A percentile compares a stretch with the other conserved stretches of the same genome.
These are phyloP conservation scores for Fistulinella staudtii DNA, from an alignment of 1,284 basidiomycete species.

Conservation along the genomic window DNA sequence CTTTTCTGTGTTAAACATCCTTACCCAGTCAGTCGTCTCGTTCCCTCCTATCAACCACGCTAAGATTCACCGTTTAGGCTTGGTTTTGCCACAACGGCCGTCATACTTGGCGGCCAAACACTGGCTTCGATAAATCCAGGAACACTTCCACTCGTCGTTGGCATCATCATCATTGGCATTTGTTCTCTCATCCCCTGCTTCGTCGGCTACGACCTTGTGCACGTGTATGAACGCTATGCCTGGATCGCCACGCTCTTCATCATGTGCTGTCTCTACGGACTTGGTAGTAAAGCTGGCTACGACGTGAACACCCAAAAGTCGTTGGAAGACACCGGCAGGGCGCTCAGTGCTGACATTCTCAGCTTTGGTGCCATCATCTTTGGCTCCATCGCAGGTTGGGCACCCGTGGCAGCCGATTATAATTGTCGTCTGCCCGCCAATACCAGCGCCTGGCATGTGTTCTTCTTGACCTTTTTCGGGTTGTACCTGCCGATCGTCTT, in stretches of 20 bases:
- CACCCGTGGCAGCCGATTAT: constrained; percentile 52
- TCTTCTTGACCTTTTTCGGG: constrained; percentile 53
- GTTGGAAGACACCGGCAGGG: constrained; percentile 43
- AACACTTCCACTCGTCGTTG: constrained; percentile 24
- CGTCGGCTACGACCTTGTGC: constrained; percentile 50
- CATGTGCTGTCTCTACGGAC: constrained; percentile 44
- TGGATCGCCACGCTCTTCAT: constrained; percentile 57
- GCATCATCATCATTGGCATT: constrained; percentile 41
- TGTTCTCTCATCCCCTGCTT: constrained; percentile 47
- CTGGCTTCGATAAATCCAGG: constrained; percentile 41
- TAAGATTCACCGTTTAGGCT: constrained; percentile 29
- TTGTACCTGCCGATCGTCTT: constrained; percentile 55
- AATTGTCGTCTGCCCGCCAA: constrained; percentile 49
- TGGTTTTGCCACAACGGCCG: constrained; percentile 44
- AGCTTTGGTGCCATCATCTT: constrained; percentile 60
- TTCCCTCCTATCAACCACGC: neutral
- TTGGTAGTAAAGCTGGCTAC: constrained; percentile 50
- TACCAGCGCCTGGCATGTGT: constrained; percentile 45
- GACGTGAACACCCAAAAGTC: constrained; percentile 44
- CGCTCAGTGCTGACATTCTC: constrained; percentile 46
- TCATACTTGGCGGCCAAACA: constrained; percentile 48
- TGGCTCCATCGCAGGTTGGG: constrained; percentile 39
- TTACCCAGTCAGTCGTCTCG: constrained; percentile 42
- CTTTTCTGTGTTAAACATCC: constrained; percentile 56
- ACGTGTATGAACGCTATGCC: constrained; percentile 58